Percentiles rank a stretch among this genome's conserved stretches.
Conservation (phyloP, 768 basidiomycete genomes). For the Vararia minispora region DNA sequence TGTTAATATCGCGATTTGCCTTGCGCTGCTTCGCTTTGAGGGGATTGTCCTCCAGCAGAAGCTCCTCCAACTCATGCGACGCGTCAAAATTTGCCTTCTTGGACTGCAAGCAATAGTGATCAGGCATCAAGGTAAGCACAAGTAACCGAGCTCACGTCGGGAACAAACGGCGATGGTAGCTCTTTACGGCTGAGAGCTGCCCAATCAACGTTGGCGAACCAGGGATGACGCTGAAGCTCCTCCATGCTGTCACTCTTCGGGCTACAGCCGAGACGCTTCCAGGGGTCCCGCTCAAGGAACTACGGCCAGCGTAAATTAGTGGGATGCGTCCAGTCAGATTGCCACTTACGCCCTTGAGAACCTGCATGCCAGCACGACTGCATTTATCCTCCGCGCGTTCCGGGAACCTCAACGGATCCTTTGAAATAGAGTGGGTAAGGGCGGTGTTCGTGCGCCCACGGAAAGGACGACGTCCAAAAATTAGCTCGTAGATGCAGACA, state of each 20-base stretch:
- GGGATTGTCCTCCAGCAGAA: conserved; percentile 93
- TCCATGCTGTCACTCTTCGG: conserved; percentile 69
- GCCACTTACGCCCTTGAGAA: conserved; percentile 59
- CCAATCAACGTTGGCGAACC: conserved; percentile 92
- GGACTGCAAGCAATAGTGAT: conserved; percentile 39
- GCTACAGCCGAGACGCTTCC: conserved; percentile 74
- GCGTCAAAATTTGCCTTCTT: conserved; percentile 99
- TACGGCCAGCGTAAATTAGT: conserved; percentile 20
- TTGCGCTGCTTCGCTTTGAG: conserved; percentile 91
- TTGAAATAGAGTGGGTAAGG: conserved; percentile 84
- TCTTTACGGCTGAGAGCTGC: conserved; percentile 68
- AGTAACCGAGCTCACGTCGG: conserved; percentile 49
- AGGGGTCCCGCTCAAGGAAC: conserved; percentile 82
- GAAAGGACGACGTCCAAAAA: conserved; percentile 88
- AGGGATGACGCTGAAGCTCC: conserved; percentile 69
- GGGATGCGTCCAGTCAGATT: background rate
- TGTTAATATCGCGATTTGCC: conserved; percentile 71
- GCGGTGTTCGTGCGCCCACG: conserved; percentile 89
- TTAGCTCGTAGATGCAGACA: conserved; percentile 84
- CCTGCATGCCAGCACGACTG: conserved; percentile 65
- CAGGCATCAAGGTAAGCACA: conserved; percentile 9
- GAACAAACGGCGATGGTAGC: conserved; percentile 73
- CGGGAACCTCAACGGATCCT: conserved; percentile 81
- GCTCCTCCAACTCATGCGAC: conserved; percentile 94
- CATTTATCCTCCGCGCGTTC: conserved; percentile 80